Conservation (phyloP, 192 early-diverging fungal genomes). For the Rhizophagus clarus region DNA sequence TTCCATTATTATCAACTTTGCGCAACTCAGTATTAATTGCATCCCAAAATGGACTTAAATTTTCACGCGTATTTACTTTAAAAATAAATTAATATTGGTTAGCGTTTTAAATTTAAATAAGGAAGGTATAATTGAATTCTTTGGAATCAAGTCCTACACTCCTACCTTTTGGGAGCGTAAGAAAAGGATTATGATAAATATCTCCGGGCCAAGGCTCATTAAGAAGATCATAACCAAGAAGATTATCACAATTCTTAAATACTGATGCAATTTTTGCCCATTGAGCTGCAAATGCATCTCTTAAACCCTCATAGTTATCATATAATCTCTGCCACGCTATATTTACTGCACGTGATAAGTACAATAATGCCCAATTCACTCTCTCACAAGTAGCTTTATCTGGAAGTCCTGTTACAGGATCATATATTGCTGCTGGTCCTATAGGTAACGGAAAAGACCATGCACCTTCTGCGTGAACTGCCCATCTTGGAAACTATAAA, state of each 20-base stretch:
- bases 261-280: slow-evolving; percentile 58
- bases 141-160: background rate
- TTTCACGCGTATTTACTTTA: slow-evolving; percentile 39
- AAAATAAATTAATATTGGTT: background rate
- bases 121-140: background rate
- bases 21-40: slow-evolving; percentile 51
- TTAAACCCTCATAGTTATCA: slow-evolving; percentile 54
- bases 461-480: background rate
- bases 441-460: background rate
- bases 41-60: slow-evolving; percentile 57
- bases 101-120: background rate
- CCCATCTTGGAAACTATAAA: slow-evolving; percentile 7
- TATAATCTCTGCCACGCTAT: slow-evolving; percentile 60
- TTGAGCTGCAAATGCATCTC: slow-evolving; percentile 57
- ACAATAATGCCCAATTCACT: slow-evolving; percentile 46
- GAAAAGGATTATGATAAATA: slow-evolving; percentile 43
- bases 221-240: slow-evolving; percentile 67
- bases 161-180: slow-evolving; percentile 44
- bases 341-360: slow-evolving; percentile 44
- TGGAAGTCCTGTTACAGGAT: slow-evolving; percentile 41
- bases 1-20: slow-evolving; percentile 50
- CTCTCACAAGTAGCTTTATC: slow-evolving; percentile 34
- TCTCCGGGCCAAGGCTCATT: slow-evolving; percentile 65
- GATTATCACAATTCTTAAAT: slow-evolving; percentile 47
- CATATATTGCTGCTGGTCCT: background rate